Percentiles rank a stretch among this genome's conserved stretches.
Evolutionary conservation across 2,329 filamentous ascomycete genomes (phyloP).

Genomic region (Aaosphaeria pasadenensis): DNA sequence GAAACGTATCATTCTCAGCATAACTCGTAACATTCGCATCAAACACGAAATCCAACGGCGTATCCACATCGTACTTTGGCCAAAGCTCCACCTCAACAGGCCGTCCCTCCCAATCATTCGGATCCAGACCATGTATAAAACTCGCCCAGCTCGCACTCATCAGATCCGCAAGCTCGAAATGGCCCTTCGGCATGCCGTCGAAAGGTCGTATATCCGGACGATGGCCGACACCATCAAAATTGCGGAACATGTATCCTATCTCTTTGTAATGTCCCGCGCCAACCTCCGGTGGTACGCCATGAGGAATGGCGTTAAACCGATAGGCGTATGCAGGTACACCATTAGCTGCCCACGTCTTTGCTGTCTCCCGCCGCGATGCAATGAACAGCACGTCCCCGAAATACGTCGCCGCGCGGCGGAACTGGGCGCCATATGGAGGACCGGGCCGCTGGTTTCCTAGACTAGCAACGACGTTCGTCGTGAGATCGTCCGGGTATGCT

Average conservation of each 20-base stretch:
- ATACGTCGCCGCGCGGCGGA: constrained; percentile 52
- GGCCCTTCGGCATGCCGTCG: constrained; percentile 33
- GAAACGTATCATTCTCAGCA: constrained; percentile 44
- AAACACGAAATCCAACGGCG: constrained; percentile 44
- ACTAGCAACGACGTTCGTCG: no score
- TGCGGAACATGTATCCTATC: constrained; percentile 48
- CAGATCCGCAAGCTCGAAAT: constrained; percentile 37
- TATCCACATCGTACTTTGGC: constrained; percentile 38
- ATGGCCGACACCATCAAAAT: constrained; percentile 44
- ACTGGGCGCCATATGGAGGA: constrained; percentile 37
- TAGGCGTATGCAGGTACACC: constrained; percentile 57
- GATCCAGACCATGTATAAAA: constrained; percentile 41
- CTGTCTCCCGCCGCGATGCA: constrained; percentile 53
- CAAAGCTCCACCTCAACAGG: constrained; percentile 19
- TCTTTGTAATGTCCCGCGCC: constrained; percentile 56
- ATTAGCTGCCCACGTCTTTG: constrained; percentile 49
- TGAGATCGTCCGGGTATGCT: background rate
- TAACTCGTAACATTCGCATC: constrained; percentile 43
- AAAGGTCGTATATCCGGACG: constrained; percentile 27
- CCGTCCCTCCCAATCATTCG: constrained; percentile 8
- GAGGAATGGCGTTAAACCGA: constrained; percentile 57
- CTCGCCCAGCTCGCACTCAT: constrained; percentile 47
- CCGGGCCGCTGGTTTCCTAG: constrained; percentile 1
- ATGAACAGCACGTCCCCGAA: constrained; percentile 56
- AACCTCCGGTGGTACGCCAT: constrained; percentile 41